Base-by-base conservation (phyloP, 768 basidiomycete genomes). In the Serendipita sp. region DNA sequence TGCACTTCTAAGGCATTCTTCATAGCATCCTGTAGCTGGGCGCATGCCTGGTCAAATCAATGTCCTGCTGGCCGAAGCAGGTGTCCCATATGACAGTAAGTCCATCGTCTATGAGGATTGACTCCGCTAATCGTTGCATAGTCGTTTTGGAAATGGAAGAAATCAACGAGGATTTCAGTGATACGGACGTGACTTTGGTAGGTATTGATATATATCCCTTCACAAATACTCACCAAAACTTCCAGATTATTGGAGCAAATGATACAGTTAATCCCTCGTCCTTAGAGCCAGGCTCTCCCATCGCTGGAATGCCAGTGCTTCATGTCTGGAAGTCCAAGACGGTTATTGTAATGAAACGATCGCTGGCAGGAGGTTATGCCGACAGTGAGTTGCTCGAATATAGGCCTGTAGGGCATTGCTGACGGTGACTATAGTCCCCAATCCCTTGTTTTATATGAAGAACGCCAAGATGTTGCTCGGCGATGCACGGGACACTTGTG, bases 11-110 rank as follows among this genome's bases (percentile, higher is more conserved):
- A 54, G 7, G 34, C 41, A 62, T 10, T 5, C 5, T 35, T 35
- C 58, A 18, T 35, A 83, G 88, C 91, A 93, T 70, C 91, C 91
- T 10, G 91, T 93, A 13, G 91, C 91, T 46, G 91, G 91, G 63
- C 85, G 91, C 52, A 93, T 93, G 91, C 91, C 91, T 11, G 91
- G 91, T 47, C 88, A 93, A 75, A 91, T 89, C 72, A 93, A 93
- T 70, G 89, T 93, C n/a, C 79, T 93, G 52, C 77, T 93, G 3
- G 91, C 91, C 3, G 91, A 93, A 71, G 91, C 91, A 2, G 86
- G 88, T 3, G 90, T 93, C 13, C 91, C 91, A 2, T 92, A 92
- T 70, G 90, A 92, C 70, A 88, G 88, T 89, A 68, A 72, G 84
- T 71, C 34, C 11, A 15, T 69, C 64, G 44, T 44, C 8, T 62